Evolutionary conservation across 805 yeast species (phyloP).

Genomic region (Sugiyamaella smithiae): DNA sequence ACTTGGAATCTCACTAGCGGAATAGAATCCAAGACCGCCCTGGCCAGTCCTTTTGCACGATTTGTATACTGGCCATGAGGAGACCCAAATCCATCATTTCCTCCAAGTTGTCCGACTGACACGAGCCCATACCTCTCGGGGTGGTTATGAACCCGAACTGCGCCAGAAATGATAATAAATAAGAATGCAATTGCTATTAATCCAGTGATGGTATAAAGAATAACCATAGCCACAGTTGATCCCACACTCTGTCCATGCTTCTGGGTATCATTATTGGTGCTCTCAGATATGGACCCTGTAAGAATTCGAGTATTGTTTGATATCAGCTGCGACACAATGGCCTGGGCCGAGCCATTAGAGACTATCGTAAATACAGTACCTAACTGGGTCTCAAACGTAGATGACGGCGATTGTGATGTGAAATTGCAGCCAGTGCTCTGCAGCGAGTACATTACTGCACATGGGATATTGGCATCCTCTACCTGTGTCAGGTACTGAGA

Average conservation of each 20-base stretch:
- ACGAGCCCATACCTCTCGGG: slow-evolving; percentile 35
- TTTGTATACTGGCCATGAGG: slow-evolving; percentile 16
- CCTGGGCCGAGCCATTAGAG: slow-evolving; percentile 17
- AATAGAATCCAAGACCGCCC: slow-evolving; percentile 37
- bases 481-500: slow-evolving; percentile 18
- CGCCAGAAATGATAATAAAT: slow-evolving; percentile 33
- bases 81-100: slow-evolving; percentile 17
- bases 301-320: slow-evolving; percentile 5
- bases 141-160: slow-evolving; percentile 34
- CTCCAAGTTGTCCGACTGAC: slow-evolving; percentile 8
- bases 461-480: slow-evolving; percentile 20
- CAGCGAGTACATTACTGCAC: slow-evolving; percentile 26
- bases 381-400: slow-evolving; percentile 21
- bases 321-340: slow-evolving; percentile 16
- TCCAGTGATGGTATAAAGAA: slow-evolving; percentile 32
- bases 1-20: slow-evolving; percentile 31
- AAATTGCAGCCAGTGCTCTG: slow-evolving; percentile 23
- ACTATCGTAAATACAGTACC: slow-evolving; percentile 27
- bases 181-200: slow-evolving; percentile 30
- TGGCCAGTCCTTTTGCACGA: slow-evolving; percentile 36
- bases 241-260: background rate
- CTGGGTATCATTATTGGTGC: slow-evolving; percentile 1
- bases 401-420: slow-evolving; percentile 13
- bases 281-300: slow-evolving; percentile 9
- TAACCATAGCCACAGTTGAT: slow-evolving; percentile 32